These are phyloP conservation scores for Fusarium chaquense DNA, from an alignment of 2,329 filamentous ascomycete genomes.

Conservation along the genomic window DNA sequence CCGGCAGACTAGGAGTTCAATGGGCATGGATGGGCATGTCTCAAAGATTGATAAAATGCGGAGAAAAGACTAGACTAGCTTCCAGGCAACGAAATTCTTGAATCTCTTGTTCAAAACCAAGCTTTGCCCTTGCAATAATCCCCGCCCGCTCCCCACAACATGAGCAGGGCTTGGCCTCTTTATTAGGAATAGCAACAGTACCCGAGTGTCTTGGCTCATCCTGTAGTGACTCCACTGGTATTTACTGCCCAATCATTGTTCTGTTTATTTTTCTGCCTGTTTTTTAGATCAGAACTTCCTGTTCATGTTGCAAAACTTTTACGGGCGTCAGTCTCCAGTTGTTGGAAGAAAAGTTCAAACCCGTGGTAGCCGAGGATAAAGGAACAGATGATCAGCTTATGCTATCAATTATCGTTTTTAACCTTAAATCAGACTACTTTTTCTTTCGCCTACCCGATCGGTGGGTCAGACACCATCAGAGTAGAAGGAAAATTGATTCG, in stretches of 20 bases:
- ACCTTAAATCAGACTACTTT: no score
- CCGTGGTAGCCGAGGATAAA: neutral
- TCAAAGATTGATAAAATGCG: neutral
- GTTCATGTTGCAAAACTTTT: neutral
- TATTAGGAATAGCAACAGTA: constrained; percentile 1
- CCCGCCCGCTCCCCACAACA: constrained; percentile 23
- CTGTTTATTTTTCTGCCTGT: constrained; percentile 34
- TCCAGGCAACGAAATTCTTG: constrained; percentile 29
- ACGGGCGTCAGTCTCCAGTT: neutral
- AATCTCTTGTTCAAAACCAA: constrained; percentile 5
- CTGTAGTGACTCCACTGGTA: neutral
- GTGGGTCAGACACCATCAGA: no score
- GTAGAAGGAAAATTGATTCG: no score
- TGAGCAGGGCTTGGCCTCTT: constrained; percentile 1
- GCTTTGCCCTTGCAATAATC: constrained; percentile 17
- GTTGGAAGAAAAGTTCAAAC: neutral
- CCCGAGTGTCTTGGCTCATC: constrained; percentile 24
- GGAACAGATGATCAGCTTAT: neutral
- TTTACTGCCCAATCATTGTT: neutral
- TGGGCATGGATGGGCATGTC: neutral
- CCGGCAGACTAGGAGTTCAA: no score
- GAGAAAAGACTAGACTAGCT: constrained; percentile 13
- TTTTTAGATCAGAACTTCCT: constrained; percentile 26
- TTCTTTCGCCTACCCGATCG: no score
- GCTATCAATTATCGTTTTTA: neutral